These are phyloP conservation scores for Lathyrus sativus DNA, from an alignment of 306 rosid genomes.

Conservation along the genomic window DNA sequence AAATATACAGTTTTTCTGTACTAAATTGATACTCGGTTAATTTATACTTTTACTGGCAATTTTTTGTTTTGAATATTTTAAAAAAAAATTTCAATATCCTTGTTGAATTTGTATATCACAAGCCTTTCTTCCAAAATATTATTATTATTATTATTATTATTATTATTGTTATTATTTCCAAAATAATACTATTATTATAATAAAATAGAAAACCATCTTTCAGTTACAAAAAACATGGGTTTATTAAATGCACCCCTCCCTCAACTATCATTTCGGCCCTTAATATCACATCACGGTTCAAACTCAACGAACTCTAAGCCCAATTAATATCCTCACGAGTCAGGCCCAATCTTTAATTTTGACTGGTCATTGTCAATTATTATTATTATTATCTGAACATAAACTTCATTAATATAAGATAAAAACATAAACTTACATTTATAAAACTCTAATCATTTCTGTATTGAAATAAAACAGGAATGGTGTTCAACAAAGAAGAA, in stretches of 20 bases:
- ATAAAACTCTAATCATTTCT: neutral
- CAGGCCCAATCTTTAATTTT: constrained; percentile 15
- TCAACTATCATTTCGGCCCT: constrained; percentile 25
- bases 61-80: neutral
- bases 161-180: too few species aligned
- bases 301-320: constrained; percentile 32
- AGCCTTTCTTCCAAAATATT: neutral
- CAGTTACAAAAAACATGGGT: constrained; percentile 11
- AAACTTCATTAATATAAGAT: too few species aligned
- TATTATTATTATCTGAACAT: too few species aligned
- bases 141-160: too few species aligned
- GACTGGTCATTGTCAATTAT: neutral
- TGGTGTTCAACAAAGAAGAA: constrained; percentile 88
- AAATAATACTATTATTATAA: too few species aligned
- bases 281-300: constrained; percentile 35
- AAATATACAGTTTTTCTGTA: too few species aligned
- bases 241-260: constrained; percentile 18
- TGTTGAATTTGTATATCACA: neutral
- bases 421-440: neutral
- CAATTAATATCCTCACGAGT: constrained; percentile 22
- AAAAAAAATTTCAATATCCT: too few species aligned
- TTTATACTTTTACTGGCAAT: too few species aligned
- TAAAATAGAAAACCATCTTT: neutral
- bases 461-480: constrained; percentile 49
- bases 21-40: neutral